Evolutionary conservation across 2,329 filamentous ascomycete genomes (phyloP).

Genomic region (Dactylonectria macrodidyma): DNA sequence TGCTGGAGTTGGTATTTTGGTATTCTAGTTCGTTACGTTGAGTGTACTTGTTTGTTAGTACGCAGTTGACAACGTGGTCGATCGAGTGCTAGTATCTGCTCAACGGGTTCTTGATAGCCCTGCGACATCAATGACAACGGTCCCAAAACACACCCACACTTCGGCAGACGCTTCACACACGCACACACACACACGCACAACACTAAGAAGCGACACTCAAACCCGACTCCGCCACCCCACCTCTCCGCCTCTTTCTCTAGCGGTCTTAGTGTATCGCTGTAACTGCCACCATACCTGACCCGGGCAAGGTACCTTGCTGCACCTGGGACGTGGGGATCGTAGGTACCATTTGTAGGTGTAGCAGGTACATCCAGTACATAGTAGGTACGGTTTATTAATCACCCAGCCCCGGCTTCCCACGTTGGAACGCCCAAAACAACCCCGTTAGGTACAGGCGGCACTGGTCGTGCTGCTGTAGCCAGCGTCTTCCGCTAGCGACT

Average conservation of each 20-base stretch:
- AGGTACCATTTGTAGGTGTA: not conserved
- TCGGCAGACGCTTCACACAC: too few species aligned
- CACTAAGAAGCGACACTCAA: constrained; percentile 12
- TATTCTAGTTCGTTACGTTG: too few species aligned
- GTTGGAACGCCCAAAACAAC: not conserved
- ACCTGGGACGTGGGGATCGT: not conserved
- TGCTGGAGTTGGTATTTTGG: too few species aligned
- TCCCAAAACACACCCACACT: constrained; percentile 8
- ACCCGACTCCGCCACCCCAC: constrained; percentile 13
- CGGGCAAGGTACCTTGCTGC: not conserved
- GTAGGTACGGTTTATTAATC: not conserved
- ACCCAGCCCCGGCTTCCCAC: not conserved
- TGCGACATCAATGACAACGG: constrained; percentile 9
- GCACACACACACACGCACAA: not conserved
- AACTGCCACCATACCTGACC: constrained; percentile 6
- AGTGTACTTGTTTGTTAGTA: not conserved
- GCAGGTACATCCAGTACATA: not conserved
- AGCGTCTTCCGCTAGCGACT: not conserved
- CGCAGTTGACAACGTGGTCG: not conserved
- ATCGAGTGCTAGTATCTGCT: not conserved
- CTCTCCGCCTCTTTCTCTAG: constrained; percentile 17
- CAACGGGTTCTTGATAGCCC: not conserved
- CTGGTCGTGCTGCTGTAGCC: too few species aligned
- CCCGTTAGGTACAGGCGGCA: not conserved
- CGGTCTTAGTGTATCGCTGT: constrained; percentile 17